Percentiles rank a stretch among this genome's conserved stretches.
Conservation (phyloP, 805 yeast genomes). For the Candida palmyrensis region DNA sequence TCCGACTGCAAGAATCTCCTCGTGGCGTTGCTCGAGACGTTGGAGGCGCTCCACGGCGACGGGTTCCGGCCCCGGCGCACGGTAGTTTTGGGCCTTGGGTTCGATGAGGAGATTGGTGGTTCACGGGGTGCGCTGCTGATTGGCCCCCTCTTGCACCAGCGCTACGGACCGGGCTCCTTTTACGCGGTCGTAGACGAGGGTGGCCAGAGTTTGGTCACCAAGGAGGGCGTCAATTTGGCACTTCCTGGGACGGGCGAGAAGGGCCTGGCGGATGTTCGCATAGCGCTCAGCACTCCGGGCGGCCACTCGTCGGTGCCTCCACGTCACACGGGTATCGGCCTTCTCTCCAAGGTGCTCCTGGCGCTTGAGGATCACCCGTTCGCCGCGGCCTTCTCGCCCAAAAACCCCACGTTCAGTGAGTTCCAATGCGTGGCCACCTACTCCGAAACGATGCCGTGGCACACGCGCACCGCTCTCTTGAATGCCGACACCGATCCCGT, state of each 20-base stretch:
- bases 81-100: constrained; percentile 12
- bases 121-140: constrained; percentile 14
- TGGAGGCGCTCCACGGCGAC: constrained; percentile 8
- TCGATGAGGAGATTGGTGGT: constrained; percentile 16
- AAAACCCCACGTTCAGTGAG: constrained; percentile 20
- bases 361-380: constrained; percentile 17
- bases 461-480: constrained; percentile 22
- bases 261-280: constrained; percentile 9
- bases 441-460: constrained; percentile 20
- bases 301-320: constrained; percentile 28
- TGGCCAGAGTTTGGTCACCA: constrained; percentile 12
- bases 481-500: constrained; percentile 28
- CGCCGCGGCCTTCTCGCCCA: constrained; percentile 15
- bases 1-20: constrained; percentile 29
- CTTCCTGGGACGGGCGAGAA: constrained; percentile 15
- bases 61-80: constrained; percentile 12
- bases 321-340: constrained; percentile 24
- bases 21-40: constrained; percentile 16
- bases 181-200: constrained; percentile 15
- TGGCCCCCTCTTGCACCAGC: constrained; percentile 5
- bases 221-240: constrained; percentile 8
- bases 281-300: constrained; percentile 21
- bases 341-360: constrained; percentile 16
- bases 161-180: constrained; percentile 10
- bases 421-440: constrained; percentile 23